phyloP scores from a whole-genome alignment of 2,329 filamentous ascomycete genomes.

The Diaporthe destruens region DNA sequence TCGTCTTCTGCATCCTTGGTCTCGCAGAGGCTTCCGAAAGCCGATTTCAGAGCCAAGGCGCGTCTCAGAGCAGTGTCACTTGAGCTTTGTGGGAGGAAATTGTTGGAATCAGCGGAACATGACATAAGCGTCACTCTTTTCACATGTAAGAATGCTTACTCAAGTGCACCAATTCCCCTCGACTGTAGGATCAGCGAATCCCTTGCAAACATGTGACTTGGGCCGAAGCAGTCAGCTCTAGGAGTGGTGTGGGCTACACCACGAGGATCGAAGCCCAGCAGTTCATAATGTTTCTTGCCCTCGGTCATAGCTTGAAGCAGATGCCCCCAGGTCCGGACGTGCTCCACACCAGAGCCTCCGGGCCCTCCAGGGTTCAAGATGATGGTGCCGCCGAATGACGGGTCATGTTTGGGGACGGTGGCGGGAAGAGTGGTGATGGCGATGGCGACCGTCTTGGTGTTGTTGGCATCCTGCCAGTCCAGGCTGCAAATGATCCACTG shows the following conservation, averaged over 20 bases:
- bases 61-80: constrained; percentile 45
- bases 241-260: constrained; percentile 56
- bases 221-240: constrained; percentile 54
- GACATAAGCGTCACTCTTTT: background rate
- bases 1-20: constrained; percentile 44
- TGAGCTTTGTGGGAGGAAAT: constrained; percentile 23
- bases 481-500: constrained; percentile 43
- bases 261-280: constrained; percentile 60
- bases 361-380: constrained; percentile 61
- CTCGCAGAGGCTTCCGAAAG: constrained; percentile 50
- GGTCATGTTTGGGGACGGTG: constrained; percentile 52
- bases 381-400: constrained; percentile 57
- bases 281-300: constrained; percentile 53
- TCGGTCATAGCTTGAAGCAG: constrained; percentile 49
- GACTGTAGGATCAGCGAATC: constrained; percentile 49
- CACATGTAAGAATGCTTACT: background rate
- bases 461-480: constrained; percentile 54
- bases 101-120: background rate
- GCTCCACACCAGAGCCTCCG: constrained; percentile 54
- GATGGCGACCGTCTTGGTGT: constrained; percentile 51
- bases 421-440: constrained; percentile 58
- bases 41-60: constrained; percentile 47
- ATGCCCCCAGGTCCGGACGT: constrained; percentile 47
- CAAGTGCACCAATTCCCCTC: constrained; percentile 49
- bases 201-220: constrained; percentile 47